Base-by-base conservation (phyloP, 306 rosid genomes). In the Comarum palustre region DNA sequence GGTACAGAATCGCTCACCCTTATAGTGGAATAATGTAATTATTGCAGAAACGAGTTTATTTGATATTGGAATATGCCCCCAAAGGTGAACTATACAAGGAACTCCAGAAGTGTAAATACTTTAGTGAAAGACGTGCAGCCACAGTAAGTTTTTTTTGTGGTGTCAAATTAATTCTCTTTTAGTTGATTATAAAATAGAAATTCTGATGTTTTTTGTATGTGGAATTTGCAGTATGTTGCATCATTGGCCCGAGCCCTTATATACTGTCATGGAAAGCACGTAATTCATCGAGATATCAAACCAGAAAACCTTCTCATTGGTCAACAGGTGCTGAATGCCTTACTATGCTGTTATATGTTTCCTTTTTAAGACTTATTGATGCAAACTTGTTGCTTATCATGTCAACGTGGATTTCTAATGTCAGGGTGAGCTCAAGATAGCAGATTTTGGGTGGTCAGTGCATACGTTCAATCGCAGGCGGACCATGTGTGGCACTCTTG, bases 391-490 rank as follows among this genome's bases (percentile, higher is more conserved):
- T 77, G 68, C 78, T 80, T 24, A 78, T 54, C 43, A 38, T 67
- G 25, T 71, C 64, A 68, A 66, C 45, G 22, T 75, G 69, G 73
- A 50, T 79, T 47, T 72, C 38, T 60, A 65, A 75, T 62, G 50
- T 64, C 89, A 95, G 99, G 97, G 99, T 57, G 99, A 95, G 64
- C 82, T 95, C 47, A 95, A 95, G 85, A 95, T 95, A 78, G 97
- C 99, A 38, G 99, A 95, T 81, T 95, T 95, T 70, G 99, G 99
- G 52, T 95, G 99, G 99, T 95, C 99, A 0, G 99, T 95, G 82
- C 99, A 95, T 78, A 95, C 99, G 74, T 95, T 95, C 77, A 90
- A 87, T 80, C 99, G 97, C 81, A 90, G 99, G 86, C 75, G 89
- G 75, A 95, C 99, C 85, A 95, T 95, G 99, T 95, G 99, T 51